Evolutionary conservation across 371 early-diverging fungal genomes (phyloP), one percentile per base, ranked within the genome.

Genomic region (Coemansia sp.): DNA sequence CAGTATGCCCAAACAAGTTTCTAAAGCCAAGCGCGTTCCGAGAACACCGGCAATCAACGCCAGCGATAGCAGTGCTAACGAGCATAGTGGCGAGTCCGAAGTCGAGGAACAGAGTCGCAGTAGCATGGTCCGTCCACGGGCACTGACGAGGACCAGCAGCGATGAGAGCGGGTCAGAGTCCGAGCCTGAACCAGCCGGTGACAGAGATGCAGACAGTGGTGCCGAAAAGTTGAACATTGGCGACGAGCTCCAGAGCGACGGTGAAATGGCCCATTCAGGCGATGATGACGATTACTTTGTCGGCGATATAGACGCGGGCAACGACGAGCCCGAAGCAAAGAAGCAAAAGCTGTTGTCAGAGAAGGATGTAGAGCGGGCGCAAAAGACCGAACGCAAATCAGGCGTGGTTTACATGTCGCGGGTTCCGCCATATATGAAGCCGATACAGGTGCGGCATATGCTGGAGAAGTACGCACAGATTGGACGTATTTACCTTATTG

Each of bases 391-490:
- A 30, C 85, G 91, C 41, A 83, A 82, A 57, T 87, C 93, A 0
- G 97, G 97, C 14, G 89, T 98, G 6, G 85, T 94, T 35, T 98
- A 97, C 77, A 72, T 98, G 50, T 91, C 93, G 4, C 84, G 93
- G 34, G 82, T 97, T 12, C 98, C 98, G 9, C 92, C 92, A 0
- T 92, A 90, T 71, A 94, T 97, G 94, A 86, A 88, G 61, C 94
- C 93, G 1, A 59, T 75, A n/a, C 91, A 89, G 58, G 71, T 98
- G 14, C 83, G 88, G 36, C 79, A 84, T 3, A 72, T 94, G 43
- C 82, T 98, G 10, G 67, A 81, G 7, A 79, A 82, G 50, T 88
- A 86, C 81, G 95, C 90, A 7, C 81, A 87, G 59, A 80, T 97
- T 16, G 94, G 94, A 5, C 86, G 94, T 11, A 82, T 97, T 38